These are phyloP conservation scores for Blastobotrys americana DNA, from an alignment of 805 yeast species.

Conservation along the genomic window DNA sequence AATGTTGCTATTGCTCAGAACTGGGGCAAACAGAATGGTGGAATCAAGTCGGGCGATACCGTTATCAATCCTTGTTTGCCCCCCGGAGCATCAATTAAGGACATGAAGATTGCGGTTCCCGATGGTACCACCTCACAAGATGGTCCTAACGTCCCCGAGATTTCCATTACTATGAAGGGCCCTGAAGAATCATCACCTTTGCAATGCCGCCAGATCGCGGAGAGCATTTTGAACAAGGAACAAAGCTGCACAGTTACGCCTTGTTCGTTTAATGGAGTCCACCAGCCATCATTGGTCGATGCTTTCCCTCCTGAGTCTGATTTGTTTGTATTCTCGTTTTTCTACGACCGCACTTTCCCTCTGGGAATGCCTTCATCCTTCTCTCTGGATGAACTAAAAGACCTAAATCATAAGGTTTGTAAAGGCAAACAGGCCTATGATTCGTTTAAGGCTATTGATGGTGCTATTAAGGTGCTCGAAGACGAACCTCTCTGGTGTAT, in stretches of 20 bases:
- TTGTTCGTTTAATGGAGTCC: conserved; percentile 95
- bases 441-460: conserved; percentile 57
- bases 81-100: conserved; percentile 56
- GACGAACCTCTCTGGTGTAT: conserved; percentile 91
- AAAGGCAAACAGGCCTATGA: conserved; percentile 74
- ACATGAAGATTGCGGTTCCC: conserved; percentile 53
- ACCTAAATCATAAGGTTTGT: conserved; percentile 78
- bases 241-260: conserved; percentile 65
- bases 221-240: conserved; percentile 75
- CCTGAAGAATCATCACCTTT: conserved; percentile 59
- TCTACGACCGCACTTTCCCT: conserved; percentile 90
- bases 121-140: conserved; percentile 26
- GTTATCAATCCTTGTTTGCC: conserved; percentile 82
- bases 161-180: conserved; percentile 58
- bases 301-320: conserved; percentile 70
- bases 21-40: conserved; percentile 27
- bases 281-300: conserved; percentile 83
- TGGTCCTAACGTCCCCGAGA: conserved; percentile 27
- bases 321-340: conserved; percentile 85
- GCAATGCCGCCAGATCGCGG: conserved; percentile 84
- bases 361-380: conserved; percentile 91
- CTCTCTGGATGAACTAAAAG: conserved; percentile 75
- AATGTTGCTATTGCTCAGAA: conserved; percentile 56
- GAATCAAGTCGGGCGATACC: conserved; percentile 32
- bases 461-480: conserved; percentile 56